Evolutionary conservation across 31 red algal genomes (phyloP).

Genomic region (Odonthalia washingtoniensis): DNA sequence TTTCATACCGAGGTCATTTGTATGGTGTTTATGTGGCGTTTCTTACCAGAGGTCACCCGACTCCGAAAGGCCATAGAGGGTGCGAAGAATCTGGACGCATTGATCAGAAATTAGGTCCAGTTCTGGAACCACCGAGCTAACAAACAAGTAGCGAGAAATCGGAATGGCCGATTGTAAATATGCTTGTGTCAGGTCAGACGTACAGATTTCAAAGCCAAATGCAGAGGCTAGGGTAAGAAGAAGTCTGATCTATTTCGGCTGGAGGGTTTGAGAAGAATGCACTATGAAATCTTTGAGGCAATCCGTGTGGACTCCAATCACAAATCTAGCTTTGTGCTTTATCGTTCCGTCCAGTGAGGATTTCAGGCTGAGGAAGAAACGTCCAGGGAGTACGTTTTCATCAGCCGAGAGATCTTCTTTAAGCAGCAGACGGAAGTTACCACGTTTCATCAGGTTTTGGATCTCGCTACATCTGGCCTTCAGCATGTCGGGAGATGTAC

Average conservation of each 20-base stretch:
- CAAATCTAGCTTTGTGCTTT: too few relatives aligned
- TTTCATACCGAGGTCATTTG: slow-evolving; percentile 50
- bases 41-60: slow-evolving; percentile 57
- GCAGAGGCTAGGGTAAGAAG: slow-evolving; percentile 27
- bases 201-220: slow-evolving; percentile 38
- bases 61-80: slow-evolving; percentile 58
- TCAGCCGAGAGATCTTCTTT: too few relatives aligned
- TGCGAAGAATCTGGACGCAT: not conserved
- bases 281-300: too few relatives aligned
- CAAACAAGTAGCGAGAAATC: slow-evolving; percentile 22
- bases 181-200: slow-evolving; percentile 51
- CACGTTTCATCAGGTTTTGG: too few relatives aligned
- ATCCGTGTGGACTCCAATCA: too few relatives aligned
- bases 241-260: slow-evolving; percentile 32
- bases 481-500: too few relatives aligned
- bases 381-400: too few relatives aligned
- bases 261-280: too few relatives aligned
- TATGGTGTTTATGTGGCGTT: slow-evolving; percentile 46
- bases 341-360: too few relatives aligned
- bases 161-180: slow-evolving; percentile 39
- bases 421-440: too few relatives aligned
- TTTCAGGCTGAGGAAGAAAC: too few relatives aligned
- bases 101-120: slow-evolving; percentile 7
- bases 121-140: not conserved
- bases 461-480: too few relatives aligned